Evolutionary conservation across 2,329 filamentous ascomycete species (phyloP).

Genomic region (Talaromyces marneffei): DNA sequence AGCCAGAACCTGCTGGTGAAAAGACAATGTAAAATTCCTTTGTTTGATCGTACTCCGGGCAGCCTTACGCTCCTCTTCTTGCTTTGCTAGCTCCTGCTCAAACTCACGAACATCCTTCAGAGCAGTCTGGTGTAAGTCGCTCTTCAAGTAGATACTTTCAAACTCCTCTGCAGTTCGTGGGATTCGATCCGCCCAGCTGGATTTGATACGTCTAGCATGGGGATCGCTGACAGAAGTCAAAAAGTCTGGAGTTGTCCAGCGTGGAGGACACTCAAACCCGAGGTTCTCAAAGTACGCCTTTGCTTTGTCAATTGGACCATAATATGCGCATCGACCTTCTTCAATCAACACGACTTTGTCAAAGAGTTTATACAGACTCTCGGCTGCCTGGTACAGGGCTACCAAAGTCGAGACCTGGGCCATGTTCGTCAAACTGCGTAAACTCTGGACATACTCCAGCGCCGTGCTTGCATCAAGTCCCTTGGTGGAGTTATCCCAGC

Average conservation of each 20-base stretch:
- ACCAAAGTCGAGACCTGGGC: conserved; percentile 57
- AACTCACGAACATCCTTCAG: conserved; percentile 50
- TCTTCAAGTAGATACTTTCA: conserved; percentile 46
- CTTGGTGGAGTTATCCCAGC: conserved; percentile 71
- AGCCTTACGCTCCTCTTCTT: conserved; percentile 38
- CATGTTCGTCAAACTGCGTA: conserved; percentile 61
- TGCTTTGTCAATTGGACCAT: conserved; percentile 57
- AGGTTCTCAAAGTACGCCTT: conserved; percentile 65
- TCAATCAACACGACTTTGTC: conserved; percentile 65
- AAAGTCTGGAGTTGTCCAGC: conserved; percentile 71
- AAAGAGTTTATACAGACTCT: conserved; percentile 51
- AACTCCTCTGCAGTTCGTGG: conserved; percentile 54
- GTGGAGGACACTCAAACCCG: conserved; percentile 65
- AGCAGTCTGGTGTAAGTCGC: conserved; percentile 40
- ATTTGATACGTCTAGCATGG: conserved; percentile 51
- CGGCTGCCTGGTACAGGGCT: conserved; percentile 64
- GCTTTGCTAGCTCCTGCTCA: conserved; percentile 43
- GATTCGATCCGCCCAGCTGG: conserved; percentile 53
- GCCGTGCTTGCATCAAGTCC: conserved; percentile 70
- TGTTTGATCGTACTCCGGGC: conserved; percentile 36
- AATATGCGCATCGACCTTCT: conserved; percentile 66
- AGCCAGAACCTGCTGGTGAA: conserved; percentile 23
- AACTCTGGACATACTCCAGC: conserved; percentile 63
- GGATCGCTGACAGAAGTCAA: conserved; percentile 66
- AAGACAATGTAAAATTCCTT: conserved; percentile 50